phyloP scores from a whole-genome alignment of 1,284 basidiomycete genomes.

The Ceratobasidium sp. region DNA sequence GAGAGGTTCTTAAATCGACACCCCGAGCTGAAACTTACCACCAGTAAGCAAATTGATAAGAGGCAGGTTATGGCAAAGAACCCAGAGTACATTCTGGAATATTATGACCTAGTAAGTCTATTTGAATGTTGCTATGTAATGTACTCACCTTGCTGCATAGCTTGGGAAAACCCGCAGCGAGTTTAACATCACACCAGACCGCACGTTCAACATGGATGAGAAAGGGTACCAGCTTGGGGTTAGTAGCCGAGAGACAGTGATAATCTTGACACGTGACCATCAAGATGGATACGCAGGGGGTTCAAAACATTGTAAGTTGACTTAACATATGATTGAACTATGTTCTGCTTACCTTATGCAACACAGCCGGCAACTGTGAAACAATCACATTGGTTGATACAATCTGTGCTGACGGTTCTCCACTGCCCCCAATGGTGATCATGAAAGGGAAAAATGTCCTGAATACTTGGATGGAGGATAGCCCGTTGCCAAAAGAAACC shows the following conservation, averaged over 20 bases:
- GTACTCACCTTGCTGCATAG: neutral
- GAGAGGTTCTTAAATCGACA: constrained; percentile 14
- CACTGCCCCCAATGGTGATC: constrained; percentile 24
- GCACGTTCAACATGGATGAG: constrained; percentile 43
- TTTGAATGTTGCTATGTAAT: neutral
- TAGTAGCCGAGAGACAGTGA: constrained; percentile 4
- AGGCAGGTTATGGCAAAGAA: constrained; percentile 29
- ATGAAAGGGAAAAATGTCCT: constrained; percentile 32
- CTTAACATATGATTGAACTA: neutral
- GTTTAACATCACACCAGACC: neutral
- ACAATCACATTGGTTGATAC: constrained; percentile 16
- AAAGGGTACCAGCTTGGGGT: constrained; percentile 35
- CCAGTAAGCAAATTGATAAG: constrained; percentile 26
- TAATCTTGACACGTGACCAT: constrained; percentile 5
- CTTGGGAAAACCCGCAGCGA: neutral
- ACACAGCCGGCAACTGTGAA: constrained; percentile 16
- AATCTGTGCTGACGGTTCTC: constrained; percentile 4
- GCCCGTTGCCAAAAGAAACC: constrained; percentile 13
- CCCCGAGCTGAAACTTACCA: constrained; percentile 23
- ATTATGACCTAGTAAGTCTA: constrained; percentile 3
- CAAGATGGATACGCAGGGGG: constrained; percentile 36
- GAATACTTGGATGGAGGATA: constrained; percentile 7
- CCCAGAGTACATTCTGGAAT: constrained; percentile 28
- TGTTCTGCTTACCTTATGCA: constrained; percentile 13
- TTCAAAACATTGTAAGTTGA: constrained; percentile 10